Evolutionary conservation across 2,329 filamentous ascomycete species (phyloP).

Genomic region (Xylariaceae sp.): DNA sequence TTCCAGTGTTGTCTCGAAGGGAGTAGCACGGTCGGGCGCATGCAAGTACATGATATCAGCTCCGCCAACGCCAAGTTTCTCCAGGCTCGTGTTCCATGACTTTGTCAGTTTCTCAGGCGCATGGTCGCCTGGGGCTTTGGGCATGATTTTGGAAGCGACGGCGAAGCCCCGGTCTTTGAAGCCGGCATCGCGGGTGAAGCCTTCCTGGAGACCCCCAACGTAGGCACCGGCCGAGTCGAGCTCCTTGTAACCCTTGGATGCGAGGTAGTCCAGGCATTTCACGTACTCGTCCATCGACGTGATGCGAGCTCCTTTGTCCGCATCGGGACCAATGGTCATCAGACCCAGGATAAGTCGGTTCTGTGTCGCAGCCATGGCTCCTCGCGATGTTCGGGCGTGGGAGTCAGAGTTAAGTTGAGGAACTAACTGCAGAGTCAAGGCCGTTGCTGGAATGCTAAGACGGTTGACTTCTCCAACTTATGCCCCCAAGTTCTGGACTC

Average conservation of each 20-base stretch:
- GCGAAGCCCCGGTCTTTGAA: neutral
- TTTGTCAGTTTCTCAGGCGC: neutral
- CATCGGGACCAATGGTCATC: neutral
- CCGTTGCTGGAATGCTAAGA: too few relatives aligned
- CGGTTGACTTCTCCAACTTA: too few relatives aligned
- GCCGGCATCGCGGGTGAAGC: neutral
- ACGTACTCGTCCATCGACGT: neutral
- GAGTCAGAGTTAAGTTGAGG: too few relatives aligned
- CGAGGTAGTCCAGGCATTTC: neutral
- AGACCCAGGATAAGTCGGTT: neutral
- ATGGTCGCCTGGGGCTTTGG: neutral
- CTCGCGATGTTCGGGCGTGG: neutral
- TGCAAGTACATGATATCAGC: conserved; percentile 39
- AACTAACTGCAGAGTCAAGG: too few relatives aligned
- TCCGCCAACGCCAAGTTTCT: neutral
- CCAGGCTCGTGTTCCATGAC: neutral
- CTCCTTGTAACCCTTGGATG: neutral
- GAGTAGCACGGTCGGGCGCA: conserved; percentile 43
- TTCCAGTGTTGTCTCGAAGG: conserved; percentile 42
- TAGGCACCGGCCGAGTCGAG: neutral
- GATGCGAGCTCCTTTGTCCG: neutral
- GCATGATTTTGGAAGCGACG: neutral
- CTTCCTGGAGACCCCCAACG: neutral
- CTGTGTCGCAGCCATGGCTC: neutral
- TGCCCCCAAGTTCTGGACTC: too few relatives aligned